Base-by-base conservation (phyloP, 2,329 filamentous ascomycete species). In the Colletotrichum ledebouriae region DNA sequence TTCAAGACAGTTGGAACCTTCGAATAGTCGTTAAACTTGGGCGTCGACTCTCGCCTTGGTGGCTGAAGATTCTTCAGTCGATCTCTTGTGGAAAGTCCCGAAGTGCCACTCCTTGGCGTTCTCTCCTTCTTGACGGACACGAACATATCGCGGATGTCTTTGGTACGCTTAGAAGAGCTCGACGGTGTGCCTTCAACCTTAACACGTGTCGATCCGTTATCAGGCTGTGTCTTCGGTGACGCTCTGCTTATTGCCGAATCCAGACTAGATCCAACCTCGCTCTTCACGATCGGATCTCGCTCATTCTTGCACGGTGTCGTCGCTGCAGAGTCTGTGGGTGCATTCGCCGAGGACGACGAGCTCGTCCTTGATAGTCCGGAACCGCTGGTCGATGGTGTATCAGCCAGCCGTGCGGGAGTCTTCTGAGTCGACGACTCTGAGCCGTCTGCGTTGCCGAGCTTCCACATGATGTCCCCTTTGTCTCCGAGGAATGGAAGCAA, bases 381-480 rank as follows among this genome's bases (percentile, higher is more conserved):
- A 22, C 15, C n/a, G n/a, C 29, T 33, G 13, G 52, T 7, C 13
- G 39, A 49, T 2, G 49, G 12, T 3, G 60, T 22, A 25, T 29
- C 20, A 10, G 29, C 46, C 11, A n/a, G 5, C 29, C 25, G 49
- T 3, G 49, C 17, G 10, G 42, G 20, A 1, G 37, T 60, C 0
- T 44, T 25, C 15, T 25, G 33, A 11, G 9, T 25, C 15, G 41
- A 29, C 11, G n/a, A 17, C 41, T 59, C 49, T 29, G 15, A n/a
- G 6, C 15, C 17, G 9, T 44, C 49, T 13, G 66, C 62, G 17
- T 66, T 55, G n/a, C 41, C 66, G 22, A 69, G 49, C 20, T 37
- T 66, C 66, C 66, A 66, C 55, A 66, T 56, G 12, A 69, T 60
- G 6, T 59, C 49, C 6, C 33, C 62, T 20, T 60, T 69, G 42